Evolutionary conservation across 73 alveolate genomes (phyloP).

Genomic region (Paramecium sonneborni): DNA sequence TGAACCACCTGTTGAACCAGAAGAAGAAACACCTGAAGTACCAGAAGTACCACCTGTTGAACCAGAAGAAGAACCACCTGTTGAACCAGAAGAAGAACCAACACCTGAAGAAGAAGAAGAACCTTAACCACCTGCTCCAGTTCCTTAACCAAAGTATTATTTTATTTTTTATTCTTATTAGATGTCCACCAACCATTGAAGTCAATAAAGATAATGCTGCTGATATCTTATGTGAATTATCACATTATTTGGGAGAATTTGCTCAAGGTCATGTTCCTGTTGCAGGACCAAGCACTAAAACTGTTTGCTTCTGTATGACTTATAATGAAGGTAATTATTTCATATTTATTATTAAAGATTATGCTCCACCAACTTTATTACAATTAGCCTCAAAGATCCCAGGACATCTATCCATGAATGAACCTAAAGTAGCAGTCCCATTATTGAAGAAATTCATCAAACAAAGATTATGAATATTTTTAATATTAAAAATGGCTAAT

Average conservation of each 20-base stretch:
- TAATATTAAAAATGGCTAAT: slow-evolving; percentile 11
- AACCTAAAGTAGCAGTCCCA: slow-evolving; percentile 24
- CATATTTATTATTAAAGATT: not conserved
- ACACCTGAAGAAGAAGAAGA: not conserved
- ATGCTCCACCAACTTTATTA: slow-evolving; percentile 56
- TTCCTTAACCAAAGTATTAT: slow-evolving; percentile 3
- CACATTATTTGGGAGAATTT: slow-evolving; percentile 53
- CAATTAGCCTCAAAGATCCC: slow-evolving; percentile 31
- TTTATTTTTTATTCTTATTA: not conserved
- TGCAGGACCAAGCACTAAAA: not conserved
- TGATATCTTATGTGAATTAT: slow-evolving; percentile 24
- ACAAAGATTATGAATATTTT: slow-evolving; percentile 9
- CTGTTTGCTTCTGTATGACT: slow-evolving; percentile 44
- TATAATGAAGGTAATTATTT: slow-evolving; percentile 19
- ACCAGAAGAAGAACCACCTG: slow-evolving; percentile 49
- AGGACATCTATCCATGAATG: slow-evolving; percentile 4
- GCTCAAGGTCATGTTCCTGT: slow-evolving; percentile 44
- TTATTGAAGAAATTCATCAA: slow-evolving; percentile 45
- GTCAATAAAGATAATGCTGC: slow-evolving; percentile 52
- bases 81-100: not conserved
- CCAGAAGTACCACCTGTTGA: slow-evolving; percentile 22
- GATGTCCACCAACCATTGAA: slow-evolving; percentile 41
- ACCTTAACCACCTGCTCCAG: slow-evolving; percentile 40
- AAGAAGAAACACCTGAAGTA: slow-evolving; percentile 16
- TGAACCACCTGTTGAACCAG: slow-evolving; percentile 40